Conservation (phyloP, 805 yeast species). For the Ogataea ramenticola region DNA sequence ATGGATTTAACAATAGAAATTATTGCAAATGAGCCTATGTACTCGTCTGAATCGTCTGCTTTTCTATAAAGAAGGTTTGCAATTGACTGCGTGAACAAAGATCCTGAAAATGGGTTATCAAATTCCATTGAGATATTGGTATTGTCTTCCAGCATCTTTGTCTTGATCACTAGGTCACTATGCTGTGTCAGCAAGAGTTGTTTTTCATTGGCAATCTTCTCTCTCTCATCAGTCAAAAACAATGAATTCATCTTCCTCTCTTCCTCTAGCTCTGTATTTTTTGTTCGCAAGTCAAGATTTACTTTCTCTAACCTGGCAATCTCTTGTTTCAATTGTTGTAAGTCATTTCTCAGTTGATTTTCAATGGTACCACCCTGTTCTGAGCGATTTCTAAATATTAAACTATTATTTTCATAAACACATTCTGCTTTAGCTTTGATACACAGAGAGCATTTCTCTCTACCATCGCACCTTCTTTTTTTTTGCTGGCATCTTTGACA, state of each 20-base stretch:
- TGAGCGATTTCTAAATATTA: not conserved
- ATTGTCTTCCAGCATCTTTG: no score
- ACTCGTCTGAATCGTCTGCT: slow-evolving; percentile 11
- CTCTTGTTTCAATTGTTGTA: no score
- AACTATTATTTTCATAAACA: not conserved
- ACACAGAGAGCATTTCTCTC: slow-evolving; percentile 9
- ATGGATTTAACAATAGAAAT: slow-evolving; percentile 17
- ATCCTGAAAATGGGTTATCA: slow-evolving; percentile 1
- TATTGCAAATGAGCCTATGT: slow-evolving; percentile 17
- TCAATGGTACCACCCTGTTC: not conserved
- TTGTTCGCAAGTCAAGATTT: no score
- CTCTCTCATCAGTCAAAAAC: no score
- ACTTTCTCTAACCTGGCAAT: no score
- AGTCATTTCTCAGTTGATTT: not conserved
- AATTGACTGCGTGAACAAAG: slow-evolving; percentile 3
- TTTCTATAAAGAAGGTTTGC: slow-evolving; percentile 9
- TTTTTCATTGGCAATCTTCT: no score
- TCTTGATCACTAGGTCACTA: no score
- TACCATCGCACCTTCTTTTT: slow-evolving; percentile 15
- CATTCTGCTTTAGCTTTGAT: slow-evolving; percentile 6
- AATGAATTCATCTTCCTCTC: no score
- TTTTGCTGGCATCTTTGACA: slow-evolving; percentile 12
- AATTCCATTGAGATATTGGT: not conserved
- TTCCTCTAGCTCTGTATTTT: no score
- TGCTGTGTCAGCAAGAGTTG: no score